Base-by-base conservation (phyloP, 78 protist genomes). In the Tieghemostelium lacteum region DNA sequence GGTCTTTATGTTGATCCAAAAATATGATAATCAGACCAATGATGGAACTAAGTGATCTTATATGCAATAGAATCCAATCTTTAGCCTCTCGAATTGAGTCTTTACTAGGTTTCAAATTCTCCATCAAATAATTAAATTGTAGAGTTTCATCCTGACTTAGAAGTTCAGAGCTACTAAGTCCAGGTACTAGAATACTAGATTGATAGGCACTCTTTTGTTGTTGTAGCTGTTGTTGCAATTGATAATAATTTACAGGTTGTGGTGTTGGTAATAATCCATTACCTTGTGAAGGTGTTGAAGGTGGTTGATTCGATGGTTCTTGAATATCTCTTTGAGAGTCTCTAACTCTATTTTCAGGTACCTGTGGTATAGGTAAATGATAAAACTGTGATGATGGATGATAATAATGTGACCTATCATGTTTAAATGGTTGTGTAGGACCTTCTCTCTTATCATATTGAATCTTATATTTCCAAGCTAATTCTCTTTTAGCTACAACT, bases 21-120 rank as follows among this genome's bases (percentile, higher is more conserved):
- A 67, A 39, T 66, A 26, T 52, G 28, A 7, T 50, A 67, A 71
- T 77, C 2, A 83, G 29, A 28, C 49, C 54, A n/a, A 69, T 58
- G 2, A 69, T 83, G 17, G 71, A 40, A 42, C 42, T 52, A 6
- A 70, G 70, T 40, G 75, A 55, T 49, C 66, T 66, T 29, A 83
- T 58, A 45, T 83, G 91, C 24, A 83, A 69, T n/a, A 83, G 31
- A 17, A 83, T 37, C 91, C 91, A 83, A 69, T 83, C 91, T 69
- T 83, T 83, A 5, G 78, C 61, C 31, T 83, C 73, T 50, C n/a
- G 40, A 31, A 70, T 70, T 50, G 19, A 70, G 20, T 22, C 8
- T 49, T 54, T 70, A 19, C 49, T 70, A 20, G 76, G 29, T 70
- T 50, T 52, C 26, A 70, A 50, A 24, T 40, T 70, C 19, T 70